A percentile compares a stretch with the other conserved stretches of the same genome.
These are phyloP conservation scores for Pseudognaphalium luteoalbum DNA, from an alignment of 129 eudicot species.

Conservation along the genomic window DNA sequence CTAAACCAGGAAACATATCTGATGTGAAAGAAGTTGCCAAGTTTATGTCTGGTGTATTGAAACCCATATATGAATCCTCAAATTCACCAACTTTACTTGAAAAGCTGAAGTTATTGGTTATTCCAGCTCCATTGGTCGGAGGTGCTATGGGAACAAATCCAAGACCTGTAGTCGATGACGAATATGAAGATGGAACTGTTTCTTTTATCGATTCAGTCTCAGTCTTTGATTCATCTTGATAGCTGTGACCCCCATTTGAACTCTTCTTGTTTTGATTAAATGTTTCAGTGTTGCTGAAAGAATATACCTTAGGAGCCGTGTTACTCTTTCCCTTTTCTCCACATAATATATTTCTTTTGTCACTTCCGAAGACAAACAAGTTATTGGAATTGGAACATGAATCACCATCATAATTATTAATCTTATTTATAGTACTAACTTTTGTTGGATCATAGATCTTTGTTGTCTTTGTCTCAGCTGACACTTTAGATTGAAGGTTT, in stretches of 20 bases:
- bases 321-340: conserved; percentile 38
- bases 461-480: conserved; percentile 50
- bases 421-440: conserved; percentile 22
- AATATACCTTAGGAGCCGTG: background rate
- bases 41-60: conserved; percentile 45
- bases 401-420: conserved; percentile 14
- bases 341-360: conserved; percentile 21
- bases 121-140: conserved; percentile 32
- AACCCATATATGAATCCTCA: conserved; percentile 39
- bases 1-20: conserved; percentile 42
- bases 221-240: background rate
- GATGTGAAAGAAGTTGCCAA: conserved; percentile 38
- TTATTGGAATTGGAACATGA: conserved; percentile 16
- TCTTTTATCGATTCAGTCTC: background rate
- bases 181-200: conserved; percentile 5
- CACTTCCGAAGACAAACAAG: conserved; percentile 47
- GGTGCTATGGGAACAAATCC: conserved; percentile 32
- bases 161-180: conserved; percentile 31
- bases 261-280: too few relatives aligned
- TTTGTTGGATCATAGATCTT: conserved; percentile 36
- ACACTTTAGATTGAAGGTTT: conserved; percentile 32
- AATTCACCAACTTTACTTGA: conserved; percentile 30
- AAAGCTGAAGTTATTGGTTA: conserved; percentile 36
- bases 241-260: too few relatives aligned
- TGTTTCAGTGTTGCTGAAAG: conserved; percentile 18